Evolutionary conservation across 176 grass and related monocot genomes (phyloP).

Genomic region (Musa schizocarpa): DNA sequence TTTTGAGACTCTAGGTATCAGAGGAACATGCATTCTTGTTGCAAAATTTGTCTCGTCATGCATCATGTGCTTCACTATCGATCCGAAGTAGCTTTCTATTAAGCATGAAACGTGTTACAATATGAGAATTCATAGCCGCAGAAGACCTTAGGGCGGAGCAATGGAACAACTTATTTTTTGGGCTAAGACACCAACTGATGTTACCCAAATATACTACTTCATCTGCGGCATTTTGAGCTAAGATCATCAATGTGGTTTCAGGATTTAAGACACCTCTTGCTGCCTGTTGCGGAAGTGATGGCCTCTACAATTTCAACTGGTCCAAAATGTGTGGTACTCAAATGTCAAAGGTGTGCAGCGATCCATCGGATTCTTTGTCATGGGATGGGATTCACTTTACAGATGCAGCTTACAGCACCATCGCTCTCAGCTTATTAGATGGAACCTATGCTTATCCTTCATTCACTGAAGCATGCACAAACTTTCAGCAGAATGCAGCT

Average conservation of each 20-base stretch:
- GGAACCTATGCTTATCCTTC: background rate
- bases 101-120: background rate
- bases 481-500: background rate
- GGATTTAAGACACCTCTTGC: background rate
- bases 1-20: too few relatives aligned
- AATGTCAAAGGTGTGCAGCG: background rate
- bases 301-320: background rate
- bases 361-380: background rate
- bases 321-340: background rate
- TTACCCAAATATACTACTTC: background rate
- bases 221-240: background rate
- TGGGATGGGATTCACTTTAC: constrained; percentile 11
- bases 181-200: too few relatives aligned
- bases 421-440: background rate
- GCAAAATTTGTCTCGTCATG: background rate
- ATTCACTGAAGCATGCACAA: background rate
- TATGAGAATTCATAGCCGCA: background rate
- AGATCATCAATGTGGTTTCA: background rate
- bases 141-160: background rate
- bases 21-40: too few relatives aligned
- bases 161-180: background rate
- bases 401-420: background rate
- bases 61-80: background rate
- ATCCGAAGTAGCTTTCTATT: background rate
- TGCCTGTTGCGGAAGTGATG: constrained; percentile 3